Percentiles rank a stretch among this genome's conserved stretches.
phyloP scores from a whole-genome alignment of 805 yeast species.

The Wickerhamiella galacta region DNA sequence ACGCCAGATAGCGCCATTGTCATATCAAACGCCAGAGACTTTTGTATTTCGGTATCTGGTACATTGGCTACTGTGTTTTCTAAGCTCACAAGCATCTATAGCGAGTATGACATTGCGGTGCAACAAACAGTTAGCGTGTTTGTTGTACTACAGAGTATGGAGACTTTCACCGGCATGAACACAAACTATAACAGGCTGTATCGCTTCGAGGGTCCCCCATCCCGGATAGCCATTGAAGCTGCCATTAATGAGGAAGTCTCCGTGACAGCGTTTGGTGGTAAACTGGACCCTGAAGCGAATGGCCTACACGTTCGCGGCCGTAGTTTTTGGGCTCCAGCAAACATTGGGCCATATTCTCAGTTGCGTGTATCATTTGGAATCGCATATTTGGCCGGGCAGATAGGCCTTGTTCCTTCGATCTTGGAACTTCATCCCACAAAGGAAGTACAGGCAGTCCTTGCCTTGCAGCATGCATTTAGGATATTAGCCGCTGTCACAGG shows the following conservation, averaged over 20 bases:
- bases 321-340: constrained; percentile 97
- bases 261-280: constrained; percentile 38
- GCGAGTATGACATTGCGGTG: not conserved
- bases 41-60: too few species aligned
- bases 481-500: constrained; percentile 35
- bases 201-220: constrained; percentile 56
- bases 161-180: constrained; percentile 45
- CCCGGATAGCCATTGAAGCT: constrained; percentile 71
- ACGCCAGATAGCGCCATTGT: too few species aligned
- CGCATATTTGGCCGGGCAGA: constrained; percentile 74
- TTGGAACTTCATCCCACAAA: constrained; percentile 34
- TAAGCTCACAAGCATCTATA: constrained; percentile 1
- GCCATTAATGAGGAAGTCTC: constrained; percentile 31
- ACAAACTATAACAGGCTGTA: constrained; percentile 41
- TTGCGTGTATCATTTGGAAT: constrained; percentile 37
- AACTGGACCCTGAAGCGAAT: constrained; percentile 7
- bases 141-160: constrained; percentile 42
- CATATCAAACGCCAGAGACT: too few species aligned
- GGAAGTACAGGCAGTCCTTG: constrained; percentile 29
- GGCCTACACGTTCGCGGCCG: constrained; percentile 87
- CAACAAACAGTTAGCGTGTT: constrained; percentile 3
- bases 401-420: constrained; percentile 59
- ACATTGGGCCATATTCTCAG: constrained; percentile 95
- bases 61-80: constrained; percentile 3
- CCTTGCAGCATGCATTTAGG: constrained; percentile 59